Percentiles rank a stretch among this genome's conserved stretches.
Evolutionary conservation across 2,329 filamentous ascomycete genomes (phyloP).

Genomic region (Escovopsis sp.): DNA sequence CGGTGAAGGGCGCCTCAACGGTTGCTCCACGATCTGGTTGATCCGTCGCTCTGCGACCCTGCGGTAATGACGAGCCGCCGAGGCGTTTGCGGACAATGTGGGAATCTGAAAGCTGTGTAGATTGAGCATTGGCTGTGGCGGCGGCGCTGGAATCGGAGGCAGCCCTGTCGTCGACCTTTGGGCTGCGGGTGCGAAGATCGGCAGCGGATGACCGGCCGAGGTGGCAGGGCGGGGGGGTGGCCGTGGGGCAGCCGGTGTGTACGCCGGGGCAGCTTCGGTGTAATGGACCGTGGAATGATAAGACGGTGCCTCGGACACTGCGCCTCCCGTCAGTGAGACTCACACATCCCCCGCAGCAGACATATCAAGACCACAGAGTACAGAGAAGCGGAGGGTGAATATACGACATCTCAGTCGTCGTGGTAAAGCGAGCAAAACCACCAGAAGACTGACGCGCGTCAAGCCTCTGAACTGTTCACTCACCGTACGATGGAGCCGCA

Average conservation of each 20-base stretch:
- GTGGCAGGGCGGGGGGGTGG: slow-evolving; percentile 2
- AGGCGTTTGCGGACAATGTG: slow-evolving; percentile 41
- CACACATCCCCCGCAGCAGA: no score
- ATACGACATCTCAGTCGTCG: background rate
- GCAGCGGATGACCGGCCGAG: slow-evolving; percentile 5
- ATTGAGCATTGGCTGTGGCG: slow-evolving; percentile 24
- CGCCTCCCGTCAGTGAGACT: background rate
- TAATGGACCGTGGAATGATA: slow-evolving; percentile 43
- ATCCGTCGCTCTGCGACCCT: slow-evolving; percentile 50
- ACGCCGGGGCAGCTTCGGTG: slow-evolving; percentile 34
- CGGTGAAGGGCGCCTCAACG: slow-evolving; percentile 9
- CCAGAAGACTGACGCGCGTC: no score
- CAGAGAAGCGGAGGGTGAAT: background rate
- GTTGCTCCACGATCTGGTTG: slow-evolving; percentile 18
- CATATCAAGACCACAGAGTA: background rate
- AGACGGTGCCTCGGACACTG: slow-evolving; percentile 50
- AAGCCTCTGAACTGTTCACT: slow-evolving; percentile 14
- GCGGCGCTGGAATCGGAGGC: slow-evolving; percentile 32
- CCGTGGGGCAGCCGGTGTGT: slow-evolving; percentile 24
- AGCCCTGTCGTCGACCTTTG: slow-evolving; percentile 28
- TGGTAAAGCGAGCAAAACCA: background rate
- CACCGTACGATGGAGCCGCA: slow-evolving; percentile 53
- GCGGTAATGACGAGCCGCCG: slow-evolving; percentile 45
- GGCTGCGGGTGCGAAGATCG: slow-evolving; percentile 12
- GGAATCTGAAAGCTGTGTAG: slow-evolving; percentile 41